These are phyloP conservation scores for Cercospora zeina DNA, from an alignment of 2,329 filamentous ascomycete genomes.

Conservation along the genomic window DNA sequence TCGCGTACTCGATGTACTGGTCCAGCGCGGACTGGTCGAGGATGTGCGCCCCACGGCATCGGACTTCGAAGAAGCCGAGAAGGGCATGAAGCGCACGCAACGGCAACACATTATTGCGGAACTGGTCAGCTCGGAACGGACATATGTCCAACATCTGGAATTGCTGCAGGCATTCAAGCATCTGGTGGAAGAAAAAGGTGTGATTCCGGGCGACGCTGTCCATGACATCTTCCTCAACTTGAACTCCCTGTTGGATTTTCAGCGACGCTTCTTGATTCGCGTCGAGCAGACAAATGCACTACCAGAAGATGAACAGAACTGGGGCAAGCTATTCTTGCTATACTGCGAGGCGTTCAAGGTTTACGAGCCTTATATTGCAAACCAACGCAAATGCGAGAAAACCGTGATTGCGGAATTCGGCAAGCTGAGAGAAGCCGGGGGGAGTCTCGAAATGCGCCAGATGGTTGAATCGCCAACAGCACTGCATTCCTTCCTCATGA, in stretches of 20 bases:
- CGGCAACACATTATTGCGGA: constrained; percentile 90
- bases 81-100: constrained; percentile 60
- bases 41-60: constrained; percentile 57
- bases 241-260: constrained; percentile 91
- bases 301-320: constrained; percentile 74
- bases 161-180: constrained; percentile 91
- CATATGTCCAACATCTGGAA: constrained; percentile 96
- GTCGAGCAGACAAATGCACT: constrained; percentile 93
- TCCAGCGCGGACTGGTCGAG: constrained; percentile 71
- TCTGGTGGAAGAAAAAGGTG: constrained; percentile 80
- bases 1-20: constrained; percentile 81
- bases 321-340: constrained; percentile 86
- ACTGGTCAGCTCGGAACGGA: constrained; percentile 89
- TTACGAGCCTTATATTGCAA: constrained; percentile 96
- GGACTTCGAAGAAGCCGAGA: constrained; percentile 51
- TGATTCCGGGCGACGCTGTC: constrained; percentile 83
- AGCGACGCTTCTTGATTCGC: constrained; percentile 89
- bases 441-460: constrained; percentile 59
- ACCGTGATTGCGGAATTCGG: constrained; percentile 84
- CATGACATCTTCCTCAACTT: constrained; percentile 97
- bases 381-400: constrained; percentile 85
- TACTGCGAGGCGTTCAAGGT: constrained; percentile 88
- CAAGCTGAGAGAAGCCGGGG: constrained; percentile 75
- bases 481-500: constrained; percentile 87
- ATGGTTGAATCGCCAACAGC: constrained; percentile 87